phyloP scores from a whole-genome alignment of 768 basidiomycete species.

The Trametes elegans region DNA sequence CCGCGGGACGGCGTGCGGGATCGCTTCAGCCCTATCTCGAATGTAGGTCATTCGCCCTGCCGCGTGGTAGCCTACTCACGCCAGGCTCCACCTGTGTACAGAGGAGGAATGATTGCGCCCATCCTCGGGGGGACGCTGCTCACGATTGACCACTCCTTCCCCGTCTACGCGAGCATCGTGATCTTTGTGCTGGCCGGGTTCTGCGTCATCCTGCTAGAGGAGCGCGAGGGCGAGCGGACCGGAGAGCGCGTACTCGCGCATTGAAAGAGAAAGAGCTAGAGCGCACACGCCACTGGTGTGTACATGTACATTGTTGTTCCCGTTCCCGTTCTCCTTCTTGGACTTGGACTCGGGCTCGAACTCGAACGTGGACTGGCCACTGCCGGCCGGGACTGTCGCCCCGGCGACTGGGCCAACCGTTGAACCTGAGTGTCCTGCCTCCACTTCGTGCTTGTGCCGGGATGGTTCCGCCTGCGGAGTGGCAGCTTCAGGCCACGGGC shows the following conservation, averaged over 20 bases:
- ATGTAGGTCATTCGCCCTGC: constrained; percentile 48
- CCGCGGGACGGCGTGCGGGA: constrained; percentile 85
- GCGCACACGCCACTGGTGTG: not conserved
- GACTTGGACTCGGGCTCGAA: no score
- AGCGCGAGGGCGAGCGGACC: constrained; percentile 42
- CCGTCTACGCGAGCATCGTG: constrained; percentile 72
- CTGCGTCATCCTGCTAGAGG: constrained; percentile 60
- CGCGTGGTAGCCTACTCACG: not conserved
- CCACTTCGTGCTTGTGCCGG: no score
- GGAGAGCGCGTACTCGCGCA: constrained; percentile 22
- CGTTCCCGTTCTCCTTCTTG: no score
- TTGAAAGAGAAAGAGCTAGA: no score
- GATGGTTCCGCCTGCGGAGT: no score
- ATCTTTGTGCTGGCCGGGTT: constrained; percentile 62
- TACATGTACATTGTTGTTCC: no score
- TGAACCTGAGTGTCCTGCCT: no score
- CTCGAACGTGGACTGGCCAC: no score
- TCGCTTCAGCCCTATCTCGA: constrained; percentile 82
- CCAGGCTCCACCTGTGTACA: constrained; percentile 32
- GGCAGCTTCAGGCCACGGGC: no score
- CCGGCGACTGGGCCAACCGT: no score
- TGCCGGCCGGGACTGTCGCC: no score
- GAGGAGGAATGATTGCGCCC: constrained; percentile 88
- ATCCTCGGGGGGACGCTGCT: constrained; percentile 74
- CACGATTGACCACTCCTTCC: constrained; percentile 62